Evolutionary conservation across 352 stramenopile species (phyloP).

Genomic region (Pythium periplocum): DNA sequence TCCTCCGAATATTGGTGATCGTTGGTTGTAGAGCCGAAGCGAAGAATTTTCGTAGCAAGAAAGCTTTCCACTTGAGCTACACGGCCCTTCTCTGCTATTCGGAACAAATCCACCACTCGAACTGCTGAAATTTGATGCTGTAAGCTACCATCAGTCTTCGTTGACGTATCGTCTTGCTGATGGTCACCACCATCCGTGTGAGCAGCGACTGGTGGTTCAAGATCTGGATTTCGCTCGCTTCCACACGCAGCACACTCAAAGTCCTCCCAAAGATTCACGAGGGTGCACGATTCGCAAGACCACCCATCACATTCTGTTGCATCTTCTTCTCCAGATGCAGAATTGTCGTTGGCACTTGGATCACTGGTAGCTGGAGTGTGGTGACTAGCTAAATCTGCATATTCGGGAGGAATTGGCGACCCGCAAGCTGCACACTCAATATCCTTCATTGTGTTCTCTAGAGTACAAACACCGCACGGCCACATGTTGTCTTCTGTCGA

Average conservation of each 20-base stretch:
- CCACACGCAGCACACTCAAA: slow-evolving; percentile 46
- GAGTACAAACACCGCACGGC: slow-evolving; percentile 58
- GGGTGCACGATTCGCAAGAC: slow-evolving; percentile 58
- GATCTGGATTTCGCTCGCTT: slow-evolving; percentile 40
- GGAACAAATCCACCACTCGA: too few species aligned
- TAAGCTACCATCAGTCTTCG: too few species aligned
- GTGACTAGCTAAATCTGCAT: slow-evolving; percentile 12
- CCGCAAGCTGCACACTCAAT: slow-evolving; percentile 60
- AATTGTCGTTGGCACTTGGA: neutral
- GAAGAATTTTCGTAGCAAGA: too few species aligned
- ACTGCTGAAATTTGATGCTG: too few species aligned
- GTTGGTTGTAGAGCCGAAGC: too few species aligned
- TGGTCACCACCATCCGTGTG: neutral
- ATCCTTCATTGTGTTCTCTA: slow-evolving; percentile 58
- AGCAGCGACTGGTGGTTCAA: slow-evolving; percentile 18
- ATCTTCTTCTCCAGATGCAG: neutral
- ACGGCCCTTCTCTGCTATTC: too few species aligned
- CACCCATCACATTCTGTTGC: slow-evolving; percentile 24
- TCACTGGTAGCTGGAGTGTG: neutral
- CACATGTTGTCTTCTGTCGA: slow-evolving; percentile 34
- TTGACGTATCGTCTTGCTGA: neutral
- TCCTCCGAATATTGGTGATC: too few species aligned
- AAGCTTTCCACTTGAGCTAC: too few species aligned
- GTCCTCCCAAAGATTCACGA: slow-evolving; percentile 55
- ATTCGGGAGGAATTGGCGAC: slow-evolving; percentile 45